phyloP scores from a whole-genome alignment of 305 asterid species.

The Euphrasia arctica region DNA sequence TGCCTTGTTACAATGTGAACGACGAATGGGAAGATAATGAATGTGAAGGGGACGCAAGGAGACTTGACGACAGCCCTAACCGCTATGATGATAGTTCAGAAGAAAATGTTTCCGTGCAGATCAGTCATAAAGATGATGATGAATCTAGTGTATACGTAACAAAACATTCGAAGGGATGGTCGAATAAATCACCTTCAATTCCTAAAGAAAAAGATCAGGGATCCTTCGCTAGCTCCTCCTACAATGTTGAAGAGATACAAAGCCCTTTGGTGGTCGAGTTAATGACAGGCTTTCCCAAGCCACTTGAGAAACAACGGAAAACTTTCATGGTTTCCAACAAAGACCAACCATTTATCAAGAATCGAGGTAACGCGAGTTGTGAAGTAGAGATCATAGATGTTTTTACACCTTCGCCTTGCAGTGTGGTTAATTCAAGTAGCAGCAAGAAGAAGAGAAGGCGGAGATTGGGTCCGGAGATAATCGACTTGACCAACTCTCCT shows the following conservation, averaged over 20 bases:
- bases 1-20: conserved; percentile 61
- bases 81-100: conserved; percentile 17
- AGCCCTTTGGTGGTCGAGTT: conserved; percentile 22
- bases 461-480: conserved; percentile 47
- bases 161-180: too few relatives aligned
- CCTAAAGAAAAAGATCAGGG: conserved; percentile 23
- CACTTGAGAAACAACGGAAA: too few relatives aligned
- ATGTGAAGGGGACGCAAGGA: conserved; percentile 17
- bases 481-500: conserved; percentile 85
- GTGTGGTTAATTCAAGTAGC: conserved; percentile 20
- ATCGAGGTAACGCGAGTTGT: conserved; percentile 7
- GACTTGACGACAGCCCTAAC: conserved; percentile 10
- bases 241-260: conserved; percentile 28
- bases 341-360: conserved; percentile 25
- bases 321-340: too few relatives aligned
- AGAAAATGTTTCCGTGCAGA: conserved; percentile 21
- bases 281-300: too few relatives aligned
- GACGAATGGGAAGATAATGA: conserved; percentile 38
- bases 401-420: conserved; percentile 65
- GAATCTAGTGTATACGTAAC: too few relatives aligned
- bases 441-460: conserved; percentile 52
- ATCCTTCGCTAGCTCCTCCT: conserved; percentile 24
- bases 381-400: conserved; percentile 65
- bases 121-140: conserved; percentile 26
- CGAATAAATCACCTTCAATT: conserved; percentile 13